Percentiles rank a stretch among this genome's conserved stretches.
phyloP scores from a whole-genome alignment of 352 stramenopile genomes.

The Pelagophyceae sp. region DNA sequence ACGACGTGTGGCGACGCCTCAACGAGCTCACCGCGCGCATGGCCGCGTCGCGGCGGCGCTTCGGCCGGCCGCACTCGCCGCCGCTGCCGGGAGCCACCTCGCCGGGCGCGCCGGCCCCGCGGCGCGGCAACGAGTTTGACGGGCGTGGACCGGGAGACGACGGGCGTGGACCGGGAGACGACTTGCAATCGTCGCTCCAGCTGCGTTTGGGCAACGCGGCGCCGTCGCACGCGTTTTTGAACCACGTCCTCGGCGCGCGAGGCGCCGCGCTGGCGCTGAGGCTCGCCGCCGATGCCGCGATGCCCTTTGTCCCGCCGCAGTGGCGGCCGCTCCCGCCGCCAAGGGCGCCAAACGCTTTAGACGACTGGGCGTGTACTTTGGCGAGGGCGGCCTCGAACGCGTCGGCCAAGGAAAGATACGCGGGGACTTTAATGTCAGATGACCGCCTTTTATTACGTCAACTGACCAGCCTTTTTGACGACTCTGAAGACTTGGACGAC shows the following conservation, averaged over 20 bases:
- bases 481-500: constrained; percentile 35
- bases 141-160: too few species aligned
- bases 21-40: too few species aligned
- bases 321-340: constrained; percentile 4
- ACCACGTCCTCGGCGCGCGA: not conserved
- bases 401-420: constrained; percentile 26
- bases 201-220: too few species aligned
- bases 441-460: constrained; percentile 30
- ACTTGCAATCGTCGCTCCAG: too few species aligned
- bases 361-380: not conserved
- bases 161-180: not conserved
- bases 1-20: too few species aligned
- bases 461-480: constrained; percentile 32
- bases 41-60: too few species aligned
- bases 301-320: too few species aligned
- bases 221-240: not conserved
- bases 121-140: too few species aligned
- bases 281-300: not conserved
- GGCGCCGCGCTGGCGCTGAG: not conserved
- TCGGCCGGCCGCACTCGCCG: too few species aligned
- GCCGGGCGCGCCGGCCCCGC: too few species aligned
- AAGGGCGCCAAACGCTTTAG: not conserved
- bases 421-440: constrained; percentile 20
- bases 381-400: not conserved
- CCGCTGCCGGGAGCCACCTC: too few species aligned